Percentiles rank a stretch among this genome's conserved stretches.
These are phyloP conservation scores for Liriodendron chinense DNA, from an alignment of 164 flowering plant genomes.

Conservation along the genomic window DNA sequence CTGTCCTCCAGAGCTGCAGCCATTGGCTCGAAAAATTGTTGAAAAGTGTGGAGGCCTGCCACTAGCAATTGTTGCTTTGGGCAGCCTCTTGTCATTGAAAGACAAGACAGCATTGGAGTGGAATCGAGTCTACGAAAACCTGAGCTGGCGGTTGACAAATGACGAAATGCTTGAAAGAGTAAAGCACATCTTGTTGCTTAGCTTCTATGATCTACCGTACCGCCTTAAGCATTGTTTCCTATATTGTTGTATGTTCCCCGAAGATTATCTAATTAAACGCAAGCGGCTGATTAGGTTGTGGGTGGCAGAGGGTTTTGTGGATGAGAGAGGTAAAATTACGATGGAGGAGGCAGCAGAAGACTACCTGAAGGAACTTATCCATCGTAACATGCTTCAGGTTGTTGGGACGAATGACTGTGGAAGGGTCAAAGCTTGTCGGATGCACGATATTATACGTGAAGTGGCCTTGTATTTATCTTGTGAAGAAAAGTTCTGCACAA, in stretches of 20 bases:
- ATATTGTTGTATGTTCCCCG: constrained; percentile 20
- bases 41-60: constrained; percentile 25
- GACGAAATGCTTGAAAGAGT: neutral
- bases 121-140: constrained; percentile 4
- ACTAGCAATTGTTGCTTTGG: constrained; percentile 20
- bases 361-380: constrained; percentile 12
- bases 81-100: constrained; percentile 9
- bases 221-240: constrained; percentile 22
- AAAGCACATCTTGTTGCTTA: constrained; percentile 4
- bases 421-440: neutral
- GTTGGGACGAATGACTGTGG: neutral
- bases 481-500: constrained; percentile 3
- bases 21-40: constrained; percentile 5
- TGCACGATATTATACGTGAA: constrained; percentile 21
- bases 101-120: constrained; percentile 7
- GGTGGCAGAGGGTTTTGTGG: constrained; percentile 29
- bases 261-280: constrained; percentile 8
- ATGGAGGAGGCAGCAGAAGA: constrained; percentile 6
- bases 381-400: constrained; percentile 12
- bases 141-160: constrained; percentile 11
- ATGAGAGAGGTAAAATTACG: neutral
- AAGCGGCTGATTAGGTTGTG: constrained; percentile 17
- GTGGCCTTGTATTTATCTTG: neutral
- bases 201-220: constrained; percentile 15
- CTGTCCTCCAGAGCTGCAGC: constrained; percentile 1